Base-by-base conservation (phyloP, 129 eudicot species). In the Ambrosia trifida region DNA sequence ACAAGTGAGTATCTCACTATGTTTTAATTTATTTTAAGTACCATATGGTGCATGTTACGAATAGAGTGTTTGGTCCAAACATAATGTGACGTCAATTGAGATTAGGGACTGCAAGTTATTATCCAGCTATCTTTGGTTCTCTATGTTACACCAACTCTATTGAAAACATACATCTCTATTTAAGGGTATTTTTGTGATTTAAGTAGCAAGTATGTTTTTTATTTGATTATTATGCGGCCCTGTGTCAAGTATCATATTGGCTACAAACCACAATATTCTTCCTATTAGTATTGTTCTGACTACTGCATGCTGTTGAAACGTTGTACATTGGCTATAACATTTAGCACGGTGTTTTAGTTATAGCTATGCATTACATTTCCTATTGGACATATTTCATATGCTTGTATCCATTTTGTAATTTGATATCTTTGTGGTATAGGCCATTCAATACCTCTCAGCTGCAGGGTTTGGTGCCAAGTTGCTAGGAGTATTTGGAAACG, bases 391-490 rank as follows among this genome's bases (percentile, higher is more conserved):
- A 18, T 46, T 30, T 47, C 40, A 47, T 24, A 31, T 51, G 54
- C 13, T 52, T 59, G 30, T 58, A 30, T 59, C 24, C 54, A 11
- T 36, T 44, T 28, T 63, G 62, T 77, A 77, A 73, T 77, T 64
- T 38, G 44, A 19, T 68, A 50, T 62, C 63, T 46, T 30, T 76
- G 78, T 81, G 76, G 76, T 86, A 56, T 77, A 93, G 98, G 96
- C 98, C 52, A 89, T 89, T 72, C 95, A 86, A 60, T 78, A 87
- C 87, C 96, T 93, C 70, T 93, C 98, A 43, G 96, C 87, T 56
- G 98, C 96, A 80, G 98, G 96, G 82, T 93, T 93, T 82, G 98
- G 98, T 66, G 98, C 98, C 82, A 89, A 89, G 80, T 85, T 93
- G 88, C 93, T 93, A 51, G 96, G 92, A 51, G 89, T 89, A 75